Evolutionary conservation across 352 stramenopile species (phyloP), one percentile per base, ranked within the genome.

Genomic region (Globisporangium paddicum): DNA sequence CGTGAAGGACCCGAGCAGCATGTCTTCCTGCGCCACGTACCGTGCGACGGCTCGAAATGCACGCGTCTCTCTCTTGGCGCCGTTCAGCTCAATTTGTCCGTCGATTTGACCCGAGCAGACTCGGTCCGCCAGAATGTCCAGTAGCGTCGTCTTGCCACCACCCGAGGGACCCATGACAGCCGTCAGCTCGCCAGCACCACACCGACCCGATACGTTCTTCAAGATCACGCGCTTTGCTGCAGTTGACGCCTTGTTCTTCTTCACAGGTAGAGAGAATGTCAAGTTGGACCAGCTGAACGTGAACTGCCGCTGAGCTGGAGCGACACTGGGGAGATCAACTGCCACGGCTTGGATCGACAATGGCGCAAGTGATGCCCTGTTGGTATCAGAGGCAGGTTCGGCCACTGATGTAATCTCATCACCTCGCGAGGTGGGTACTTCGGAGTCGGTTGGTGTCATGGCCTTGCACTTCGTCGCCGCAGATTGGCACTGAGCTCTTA

Each of bases 271-370:
- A 18, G 72, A 73, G 64, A 72, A 86, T 44, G 74, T 84, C 47
- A 89, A 64, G 64, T 84, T 82, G 62, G 79, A 68, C 79, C 76
- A 89, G 70, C 72, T 87, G 50, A 89, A 71, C 19, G 68, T 75
- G 53, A 75, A 84, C 48, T n/a, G 19, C n/a, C 21, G 9, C 2
- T n/a, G 7, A 10, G 19, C 2, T 30, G n/a, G n/a, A n/a, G n/a
- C n/a, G n/a, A 9, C 4, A 7, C 9, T 30, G 6, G 42, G 13
- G 6, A 30, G 16, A 3, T 28, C 42, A 18, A 25, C 4, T 18
- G 26, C 42, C 9, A 48, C 42, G 3, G 3, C 42, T 7, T 25
- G 42, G 23, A 5, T 48, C 9, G 42, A 48, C 18, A 48, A 19
- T 30, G 42, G 19, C 18, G 42, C 42, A 4, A 30, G 42, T 18